These are phyloP conservation scores for Brassica balearica DNA, from an alignment of 441 rosid genomes.

Conservation along the genomic window DNA sequence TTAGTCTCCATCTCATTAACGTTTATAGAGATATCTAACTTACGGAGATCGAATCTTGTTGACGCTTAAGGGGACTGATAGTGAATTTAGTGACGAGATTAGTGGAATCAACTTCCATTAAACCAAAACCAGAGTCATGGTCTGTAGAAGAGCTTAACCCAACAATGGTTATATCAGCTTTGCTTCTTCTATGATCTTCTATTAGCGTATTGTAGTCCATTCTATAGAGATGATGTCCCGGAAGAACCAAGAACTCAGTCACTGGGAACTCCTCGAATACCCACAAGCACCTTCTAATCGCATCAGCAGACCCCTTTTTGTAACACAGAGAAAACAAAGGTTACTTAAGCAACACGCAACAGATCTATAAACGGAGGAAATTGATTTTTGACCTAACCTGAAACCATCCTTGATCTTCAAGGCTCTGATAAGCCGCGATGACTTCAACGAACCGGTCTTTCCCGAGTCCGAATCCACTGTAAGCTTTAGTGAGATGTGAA, in stretches of 20 bases:
- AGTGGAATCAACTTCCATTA: slow-evolving; percentile 54
- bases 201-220: slow-evolving; percentile 81
- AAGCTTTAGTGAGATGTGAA: slow-evolving; percentile 81
- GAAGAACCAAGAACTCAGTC: slow-evolving; percentile 72
- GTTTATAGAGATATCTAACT: slow-evolving; percentile 28
- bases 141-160: slow-evolving; percentile 53
- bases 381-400: slow-evolving; percentile 51
- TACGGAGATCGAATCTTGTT: slow-evolving; percentile 41
- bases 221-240: slow-evolving; percentile 84
- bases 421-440: slow-evolving; percentile 85
- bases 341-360: not conserved
- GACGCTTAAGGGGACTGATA: slow-evolving; percentile 41
- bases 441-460: slow-evolving; percentile 79
- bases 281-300: slow-evolving; percentile 87
- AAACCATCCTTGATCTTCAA: slow-evolving; percentile 77
- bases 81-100: slow-evolving; percentile 54
- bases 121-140: slow-evolving; percentile 59
- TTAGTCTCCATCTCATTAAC: slow-evolving; percentile 19
- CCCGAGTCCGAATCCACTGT: slow-evolving; percentile 60
- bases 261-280: slow-evolving; percentile 77
- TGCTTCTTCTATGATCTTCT: slow-evolving; percentile 57
- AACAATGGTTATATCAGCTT: slow-evolving; percentile 66
- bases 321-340: not conserved
- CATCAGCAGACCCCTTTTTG: slow-evolving; percentile 83
- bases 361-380: slow-evolving; percentile 7